Base-by-base conservation (phyloP, 495 filamentous ascomycete species). In the Penicillium turbatum region DNA sequence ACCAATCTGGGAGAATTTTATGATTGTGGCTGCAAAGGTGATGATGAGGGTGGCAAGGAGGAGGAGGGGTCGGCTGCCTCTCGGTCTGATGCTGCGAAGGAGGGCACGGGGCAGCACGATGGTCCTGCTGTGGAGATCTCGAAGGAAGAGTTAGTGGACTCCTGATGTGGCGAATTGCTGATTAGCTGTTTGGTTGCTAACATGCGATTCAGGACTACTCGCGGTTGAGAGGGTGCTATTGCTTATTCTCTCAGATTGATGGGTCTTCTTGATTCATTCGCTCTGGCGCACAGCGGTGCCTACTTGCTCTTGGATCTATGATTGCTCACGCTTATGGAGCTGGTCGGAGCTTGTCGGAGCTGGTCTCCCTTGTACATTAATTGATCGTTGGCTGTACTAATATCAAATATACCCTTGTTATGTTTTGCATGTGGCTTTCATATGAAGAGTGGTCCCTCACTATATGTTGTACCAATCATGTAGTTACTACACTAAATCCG, bases 21-120 rank as follows among this genome's bases (percentile, higher is more conserved):
- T 67, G 92, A 98, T 67, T 98, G 93, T 61, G 93, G 93, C 11
- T 98, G 93, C 67, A 88, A 84, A 3, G 91, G 89, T 27, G 89
- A 92, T 47, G 83, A 80, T 15, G 54, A 60, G 12, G 44, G 13
- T 21, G 59, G 65, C 15, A 58, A 57, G 32, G 46, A 39, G 29
- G 53, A 61, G 41, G 41, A 37, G 8, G 42, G 24, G 15, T 46
- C 56, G 31, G 34, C 43, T 45, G 10, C 53, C 17, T 49, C 35
- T 15, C 49, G 30, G 26, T 46, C 39, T 9, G 60, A 56, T 44
- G 43, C 31, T 16, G 34, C 40, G 36, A 47, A 52, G 15, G 38
- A 48, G 38, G 15, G 19, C 13, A 34, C 38, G 15, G 53, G 52
- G 16, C 42, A 34, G n/a, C 54, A 56, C 37, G 58, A 62, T 44